Percentiles rank a stretch among this genome's conserved stretches.
Conservation (phyloP, 441 rosid species). For the Flueggea neowawraea region DNA sequence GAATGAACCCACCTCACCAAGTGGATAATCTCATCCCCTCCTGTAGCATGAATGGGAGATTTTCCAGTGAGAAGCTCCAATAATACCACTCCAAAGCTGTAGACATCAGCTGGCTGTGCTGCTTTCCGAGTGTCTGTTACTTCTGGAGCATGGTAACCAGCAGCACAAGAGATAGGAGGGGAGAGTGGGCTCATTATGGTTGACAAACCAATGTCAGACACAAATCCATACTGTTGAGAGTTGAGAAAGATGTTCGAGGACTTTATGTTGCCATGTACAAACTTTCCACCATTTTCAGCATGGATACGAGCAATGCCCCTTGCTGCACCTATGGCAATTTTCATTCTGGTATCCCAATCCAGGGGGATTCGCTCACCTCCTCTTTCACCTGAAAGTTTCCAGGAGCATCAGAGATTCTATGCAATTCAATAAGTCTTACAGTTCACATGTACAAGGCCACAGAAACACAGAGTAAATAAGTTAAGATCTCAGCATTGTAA, state of each 20-base stretch:
- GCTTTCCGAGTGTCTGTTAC: conserved; percentile 87
- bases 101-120: conserved; percentile 75
- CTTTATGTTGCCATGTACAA: conserved; percentile 89
- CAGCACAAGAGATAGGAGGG: conserved; percentile 66
- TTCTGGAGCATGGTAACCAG: conserved; percentile 93
- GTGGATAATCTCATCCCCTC: conserved; percentile 82
- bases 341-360: conserved; percentile 83
- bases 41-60: conserved; percentile 73
- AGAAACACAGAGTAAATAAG: no score
- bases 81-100: conserved; percentile 88
- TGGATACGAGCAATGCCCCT: conserved; percentile 82
- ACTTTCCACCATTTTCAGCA: conserved; percentile 62
- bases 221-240: conserved; percentile 49
- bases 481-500: no score
- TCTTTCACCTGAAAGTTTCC: conserved; percentile 50
- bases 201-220: conserved; percentile 77
- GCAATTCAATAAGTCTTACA: not conserved
- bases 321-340: conserved; percentile 77
- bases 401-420: conserved; percentile 5
- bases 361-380: conserved; percentile 61
- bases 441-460: not conserved
- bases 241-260: conserved; percentile 88
- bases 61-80: conserved; percentile 91
- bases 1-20: conserved; percentile 96
- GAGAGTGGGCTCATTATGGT: conserved; percentile 66